Evolutionary conservation across 495 filamentous ascomycete species (phyloP).

Genomic region (Podospora pseudoanserina): DNA sequence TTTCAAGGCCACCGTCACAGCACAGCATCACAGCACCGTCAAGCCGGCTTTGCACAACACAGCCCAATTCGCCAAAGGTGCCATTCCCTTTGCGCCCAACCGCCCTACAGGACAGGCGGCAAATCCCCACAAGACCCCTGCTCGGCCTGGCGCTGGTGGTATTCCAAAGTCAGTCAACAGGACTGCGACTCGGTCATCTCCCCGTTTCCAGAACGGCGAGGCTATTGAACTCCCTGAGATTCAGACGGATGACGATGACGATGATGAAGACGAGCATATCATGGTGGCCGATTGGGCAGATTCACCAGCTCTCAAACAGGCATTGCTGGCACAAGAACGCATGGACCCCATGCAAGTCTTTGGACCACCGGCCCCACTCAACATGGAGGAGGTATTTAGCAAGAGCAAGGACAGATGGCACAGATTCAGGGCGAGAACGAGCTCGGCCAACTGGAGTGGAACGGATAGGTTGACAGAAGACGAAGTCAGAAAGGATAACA

Average conservation of each 20-base stretch:
- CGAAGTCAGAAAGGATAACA: slow-evolving; percentile 74
- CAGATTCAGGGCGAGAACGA: slow-evolving; percentile 82
- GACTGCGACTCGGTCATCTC: slow-evolving; percentile 61
- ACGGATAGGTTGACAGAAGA: slow-evolving; percentile 87
- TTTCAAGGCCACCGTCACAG: slow-evolving; percentile 49
- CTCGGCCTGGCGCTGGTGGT: slow-evolving; percentile 43
- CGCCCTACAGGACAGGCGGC: slow-evolving; percentile 41
- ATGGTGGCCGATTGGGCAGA: slow-evolving; percentile 77
- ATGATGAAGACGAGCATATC: slow-evolving; percentile 58
- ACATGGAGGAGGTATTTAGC: slow-evolving; percentile 93
- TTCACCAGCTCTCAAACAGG: slow-evolving; percentile 66
- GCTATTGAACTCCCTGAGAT: slow-evolving; percentile 84
- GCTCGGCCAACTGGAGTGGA: slow-evolving; percentile 88
- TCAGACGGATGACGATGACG: slow-evolving; percentile 80
- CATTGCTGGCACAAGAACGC: slow-evolving; percentile 71
- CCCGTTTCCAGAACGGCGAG: slow-evolving; percentile 75
- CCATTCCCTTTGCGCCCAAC: slow-evolving; percentile 81
- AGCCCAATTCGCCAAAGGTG: slow-evolving; percentile 77
- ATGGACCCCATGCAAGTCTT: slow-evolving; percentile 86
- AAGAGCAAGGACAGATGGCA: slow-evolving; percentile 73
- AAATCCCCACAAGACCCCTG: slow-evolving; percentile 57
- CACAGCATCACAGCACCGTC: slow-evolving; percentile 51
- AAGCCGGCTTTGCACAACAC: slow-evolving; percentile 69
- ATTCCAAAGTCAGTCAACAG: slow-evolving; percentile 44
- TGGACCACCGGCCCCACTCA: slow-evolving; percentile 76